Percentiles rank a stretch among this genome's conserved stretches.
Conservation (phyloP, 164 flowering plant genomes). For the Vitis rupestris region DNA sequence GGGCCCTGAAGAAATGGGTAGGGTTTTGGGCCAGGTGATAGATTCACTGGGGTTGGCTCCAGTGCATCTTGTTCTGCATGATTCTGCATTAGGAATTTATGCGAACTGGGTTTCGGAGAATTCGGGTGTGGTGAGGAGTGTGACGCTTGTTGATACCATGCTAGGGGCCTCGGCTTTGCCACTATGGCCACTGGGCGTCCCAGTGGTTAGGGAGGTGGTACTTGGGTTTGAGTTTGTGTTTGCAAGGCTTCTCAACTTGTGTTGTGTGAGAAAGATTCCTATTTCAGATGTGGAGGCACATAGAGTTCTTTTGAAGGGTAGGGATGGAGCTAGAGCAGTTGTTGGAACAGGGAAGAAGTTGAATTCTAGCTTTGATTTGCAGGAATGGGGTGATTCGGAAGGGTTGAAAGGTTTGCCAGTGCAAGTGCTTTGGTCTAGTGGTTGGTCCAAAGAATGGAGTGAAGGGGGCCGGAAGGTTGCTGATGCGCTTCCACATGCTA, state of each 20-base stretch:
- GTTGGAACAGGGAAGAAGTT: constrained; percentile 55
- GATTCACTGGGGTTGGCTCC: constrained; percentile 66
- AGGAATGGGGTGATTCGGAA: constrained; percentile 68
- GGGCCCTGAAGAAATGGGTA: constrained; percentile 62
- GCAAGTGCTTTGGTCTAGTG: constrained; percentile 78
- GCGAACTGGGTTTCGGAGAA: constrained; percentile 73
- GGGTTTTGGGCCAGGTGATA: constrained; percentile 70
- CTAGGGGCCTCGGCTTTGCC: constrained; percentile 55
- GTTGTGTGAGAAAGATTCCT: constrained; percentile 48
- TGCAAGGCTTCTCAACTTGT: constrained; percentile 39
- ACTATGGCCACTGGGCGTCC: constrained; percentile 51
- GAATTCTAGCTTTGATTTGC: constrained; percentile 76
- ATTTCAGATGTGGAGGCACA: constrained; percentile 51
- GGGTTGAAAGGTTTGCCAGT: constrained; percentile 60
- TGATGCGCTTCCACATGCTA: constrained; percentile 59
- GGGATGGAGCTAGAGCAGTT: constrained; percentile 59
- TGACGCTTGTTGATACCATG: constrained; percentile 65
- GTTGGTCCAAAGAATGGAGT: constrained; percentile 73
- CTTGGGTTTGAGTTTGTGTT: constrained; percentile 47
- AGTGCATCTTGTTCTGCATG: constrained; percentile 86
- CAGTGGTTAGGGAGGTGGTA: constrained; percentile 59
- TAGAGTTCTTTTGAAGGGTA: constrained; percentile 70
- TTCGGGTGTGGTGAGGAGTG: constrained; percentile 47
- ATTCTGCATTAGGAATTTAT: constrained; percentile 59
- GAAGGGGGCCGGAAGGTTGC: constrained; percentile 66